A percentile compares a stretch with the other conserved stretches of the same genome.
Evolutionary conservation across 176 grass and related monocot genomes (phyloP).

Genomic region (Triticum monococcum): DNA sequence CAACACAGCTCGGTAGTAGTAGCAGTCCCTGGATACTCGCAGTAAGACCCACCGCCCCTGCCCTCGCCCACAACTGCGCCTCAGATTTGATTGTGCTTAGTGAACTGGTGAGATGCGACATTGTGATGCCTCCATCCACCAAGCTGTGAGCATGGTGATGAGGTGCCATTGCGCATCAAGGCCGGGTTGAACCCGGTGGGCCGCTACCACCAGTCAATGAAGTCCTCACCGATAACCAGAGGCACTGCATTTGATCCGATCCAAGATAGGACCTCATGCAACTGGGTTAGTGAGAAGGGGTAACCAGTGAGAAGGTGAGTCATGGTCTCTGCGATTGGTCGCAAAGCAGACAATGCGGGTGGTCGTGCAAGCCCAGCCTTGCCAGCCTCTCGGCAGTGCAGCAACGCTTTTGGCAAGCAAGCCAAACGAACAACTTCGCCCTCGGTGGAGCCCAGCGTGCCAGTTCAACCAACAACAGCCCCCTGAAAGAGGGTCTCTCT

Average conservation of each 20-base stretch:
- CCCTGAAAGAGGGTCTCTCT: neutral
- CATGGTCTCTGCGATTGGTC: neutral
- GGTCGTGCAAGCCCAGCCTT: neutral
- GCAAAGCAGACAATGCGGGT: neutral
- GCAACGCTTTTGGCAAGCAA: neutral
- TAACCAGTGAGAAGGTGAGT: neutral
- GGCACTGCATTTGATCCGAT: neutral
- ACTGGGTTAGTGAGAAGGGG: neutral
- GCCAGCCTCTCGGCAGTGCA: neutral
- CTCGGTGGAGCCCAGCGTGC: neutral
- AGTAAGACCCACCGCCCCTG: neutral
- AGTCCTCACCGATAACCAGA: neutral
- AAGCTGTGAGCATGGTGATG: neutral
- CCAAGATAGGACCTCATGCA: neutral
- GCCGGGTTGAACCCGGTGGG: neutral
- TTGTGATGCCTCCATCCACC: neutral
- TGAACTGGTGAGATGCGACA: neutral
- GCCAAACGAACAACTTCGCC: neutral
- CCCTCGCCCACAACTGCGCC: neutral
- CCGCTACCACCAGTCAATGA: neutral
- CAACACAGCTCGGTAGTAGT: neutral
- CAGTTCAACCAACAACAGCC: neutral
- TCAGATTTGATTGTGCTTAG: neutral
- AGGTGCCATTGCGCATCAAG: neutral
- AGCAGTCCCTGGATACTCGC: neutral